Percentiles rank a stretch among this genome's conserved stretches.
phyloP scores from a whole-genome alignment of 768 basidiomycete species.

The Lactifluus volemus region DNA sequence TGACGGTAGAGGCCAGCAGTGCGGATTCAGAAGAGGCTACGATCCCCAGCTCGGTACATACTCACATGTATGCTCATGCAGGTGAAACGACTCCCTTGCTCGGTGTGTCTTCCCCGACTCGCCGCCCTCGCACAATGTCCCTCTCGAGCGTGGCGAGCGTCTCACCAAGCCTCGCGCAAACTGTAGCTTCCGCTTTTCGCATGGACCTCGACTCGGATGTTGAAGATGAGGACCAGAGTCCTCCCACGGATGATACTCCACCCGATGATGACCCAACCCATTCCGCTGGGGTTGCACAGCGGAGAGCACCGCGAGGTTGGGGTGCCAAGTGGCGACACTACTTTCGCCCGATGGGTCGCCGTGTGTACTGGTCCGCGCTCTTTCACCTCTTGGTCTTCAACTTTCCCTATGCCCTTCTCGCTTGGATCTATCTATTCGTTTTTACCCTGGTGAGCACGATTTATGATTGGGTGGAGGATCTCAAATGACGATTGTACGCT shows the following conservation, averaged over 20 bases:
- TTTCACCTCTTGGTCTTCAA: constrained; percentile 68
- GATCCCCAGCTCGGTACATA: constrained; percentile 18
- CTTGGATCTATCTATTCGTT: constrained; percentile 74
- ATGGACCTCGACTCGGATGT: constrained; percentile 37
- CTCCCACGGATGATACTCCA: background rate
- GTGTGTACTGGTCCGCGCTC: constrained; percentile 54
- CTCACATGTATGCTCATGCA: constrained; percentile 25
- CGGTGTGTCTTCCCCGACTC: constrained; percentile 12
- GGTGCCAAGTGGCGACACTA: constrained; percentile 42
- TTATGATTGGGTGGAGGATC: background rate
- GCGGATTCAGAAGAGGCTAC: constrained; percentile 25
- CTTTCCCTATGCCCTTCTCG: constrained; percentile 68
- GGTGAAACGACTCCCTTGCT: constrained; percentile 46
- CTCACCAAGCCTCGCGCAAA: constrained; percentile 60
- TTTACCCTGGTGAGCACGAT: constrained; percentile 57
- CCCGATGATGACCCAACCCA: constrained; percentile 1
- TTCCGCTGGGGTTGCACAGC: constrained; percentile 11
- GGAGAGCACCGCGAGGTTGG: constrained; percentile 6
- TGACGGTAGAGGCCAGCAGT: constrained; percentile 26
- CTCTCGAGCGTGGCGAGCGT: constrained; percentile 38
- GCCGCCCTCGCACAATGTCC: constrained; percentile 48
- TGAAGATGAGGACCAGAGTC: constrained; percentile 20
- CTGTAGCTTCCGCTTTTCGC: constrained; percentile 59
- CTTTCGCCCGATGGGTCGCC: constrained; percentile 50
- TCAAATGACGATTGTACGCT: background rate